A percentile compares a stretch with the other conserved stretches of the same genome.
Evolutionary conservation across 225 moss, liverwort and hornwort genomes (phyloP).

Genomic region (Bryum argenteum): DNA sequence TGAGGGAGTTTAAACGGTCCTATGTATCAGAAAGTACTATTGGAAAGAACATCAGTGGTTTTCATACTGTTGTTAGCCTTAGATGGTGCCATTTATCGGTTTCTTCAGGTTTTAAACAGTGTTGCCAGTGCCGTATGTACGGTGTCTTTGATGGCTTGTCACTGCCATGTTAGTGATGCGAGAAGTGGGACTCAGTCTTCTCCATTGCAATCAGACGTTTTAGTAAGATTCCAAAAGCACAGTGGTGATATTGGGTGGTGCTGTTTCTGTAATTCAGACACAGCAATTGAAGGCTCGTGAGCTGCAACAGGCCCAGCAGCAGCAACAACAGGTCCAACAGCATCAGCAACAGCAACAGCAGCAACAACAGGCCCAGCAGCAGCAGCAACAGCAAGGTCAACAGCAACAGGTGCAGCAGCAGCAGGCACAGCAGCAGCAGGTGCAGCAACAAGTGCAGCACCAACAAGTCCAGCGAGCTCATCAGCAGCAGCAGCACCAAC

Average conservation of each 20-base stretch:
- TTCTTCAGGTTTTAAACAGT: not conserved
- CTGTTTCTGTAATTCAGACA: slow-evolving; percentile 53
- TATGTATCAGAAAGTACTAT: not conserved
- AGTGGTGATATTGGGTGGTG: slow-evolving; percentile 20
- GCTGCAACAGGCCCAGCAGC: slow-evolving; percentile 53
- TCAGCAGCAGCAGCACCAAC: slow-evolving; percentile 68
- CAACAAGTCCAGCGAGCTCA: slow-evolving; percentile 55
- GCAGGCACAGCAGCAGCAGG: slow-evolving; percentile 46
- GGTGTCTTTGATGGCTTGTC: not conserved
- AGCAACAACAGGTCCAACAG: slow-evolving; percentile 49
- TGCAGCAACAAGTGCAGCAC: slow-evolving; percentile 55
- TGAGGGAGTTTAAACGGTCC: not conserved
- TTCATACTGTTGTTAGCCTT: not conserved
- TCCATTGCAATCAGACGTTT: slow-evolving; percentile 3
- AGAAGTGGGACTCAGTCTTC: slow-evolving; percentile 11
- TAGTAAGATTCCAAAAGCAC: not conserved
- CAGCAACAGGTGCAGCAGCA: slow-evolving; percentile 55
- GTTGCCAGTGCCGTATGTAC: not conserved
- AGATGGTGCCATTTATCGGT: not conserved
- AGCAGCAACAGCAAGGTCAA: slow-evolving; percentile 68
- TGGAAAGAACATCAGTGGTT: not conserved
- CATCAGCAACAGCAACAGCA: slow-evolving; percentile 56
- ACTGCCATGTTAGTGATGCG: not conserved
- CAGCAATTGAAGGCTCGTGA: slow-evolving; percentile 95
- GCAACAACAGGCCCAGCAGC: slow-evolving; percentile 55